A percentile compares a stretch with the other conserved stretches of the same genome.
phyloP scores from a whole-genome alignment of 306 rosid species.

The Cicer bijugum region DNA sequence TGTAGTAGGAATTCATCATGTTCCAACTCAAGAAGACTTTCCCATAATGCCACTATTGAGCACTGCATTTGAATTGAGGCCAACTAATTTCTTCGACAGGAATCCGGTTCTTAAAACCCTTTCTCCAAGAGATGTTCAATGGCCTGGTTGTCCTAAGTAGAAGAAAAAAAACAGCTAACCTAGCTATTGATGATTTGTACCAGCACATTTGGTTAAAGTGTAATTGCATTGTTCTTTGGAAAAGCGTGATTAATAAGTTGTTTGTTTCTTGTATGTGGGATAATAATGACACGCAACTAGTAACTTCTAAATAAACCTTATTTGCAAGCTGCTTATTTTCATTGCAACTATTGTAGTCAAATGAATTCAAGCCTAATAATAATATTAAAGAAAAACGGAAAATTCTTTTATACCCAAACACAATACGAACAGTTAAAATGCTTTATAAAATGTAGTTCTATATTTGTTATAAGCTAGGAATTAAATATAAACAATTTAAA shows the following conservation, averaged over 20 bases:
- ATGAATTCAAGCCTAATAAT: too few species aligned
- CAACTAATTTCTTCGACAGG: conserved; percentile 73
- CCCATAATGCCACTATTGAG: conserved; percentile 71
- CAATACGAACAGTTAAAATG: too few species aligned
- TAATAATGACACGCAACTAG: neutral
- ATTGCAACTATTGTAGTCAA: too few species aligned
- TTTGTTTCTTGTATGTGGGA: conserved; percentile 23
- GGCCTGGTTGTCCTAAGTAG: conserved; percentile 45
- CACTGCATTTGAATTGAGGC: conserved; percentile 62
- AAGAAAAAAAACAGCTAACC: neutral
- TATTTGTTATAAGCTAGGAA: too few species aligned
- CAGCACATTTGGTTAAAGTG: neutral
- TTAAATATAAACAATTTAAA: too few species aligned
- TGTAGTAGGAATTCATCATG: conserved; percentile 71
- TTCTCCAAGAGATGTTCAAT: conserved; percentile 32
- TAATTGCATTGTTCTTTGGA: neutral
- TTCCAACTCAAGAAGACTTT: conserved; percentile 66
- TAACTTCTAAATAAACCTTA: too few species aligned
- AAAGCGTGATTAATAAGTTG: neutral
- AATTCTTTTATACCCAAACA: too few species aligned
- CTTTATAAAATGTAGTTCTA: too few species aligned
- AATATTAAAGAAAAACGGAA: too few species aligned
- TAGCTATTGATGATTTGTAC: neutral
- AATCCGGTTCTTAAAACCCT: conserved; percentile 63
- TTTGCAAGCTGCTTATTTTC: neutral